Evolutionary conservation across 2,329 filamentous ascomycete genomes (phyloP).

Genomic region (Exophiala sp.): DNA sequence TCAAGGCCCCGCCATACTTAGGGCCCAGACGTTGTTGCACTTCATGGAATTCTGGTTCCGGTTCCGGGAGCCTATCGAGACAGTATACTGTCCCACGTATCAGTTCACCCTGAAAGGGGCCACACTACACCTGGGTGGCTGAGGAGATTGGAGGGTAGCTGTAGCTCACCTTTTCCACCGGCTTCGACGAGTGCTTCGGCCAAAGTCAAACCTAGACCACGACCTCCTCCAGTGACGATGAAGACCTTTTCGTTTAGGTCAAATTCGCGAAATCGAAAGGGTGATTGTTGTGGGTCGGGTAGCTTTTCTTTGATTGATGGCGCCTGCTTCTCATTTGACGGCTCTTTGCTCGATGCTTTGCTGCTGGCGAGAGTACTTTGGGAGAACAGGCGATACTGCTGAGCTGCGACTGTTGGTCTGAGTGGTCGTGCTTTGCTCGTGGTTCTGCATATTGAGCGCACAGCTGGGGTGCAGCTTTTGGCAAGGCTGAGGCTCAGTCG

Average conservation of each 20-base stretch:
- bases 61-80: slow-evolving; percentile 45
- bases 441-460: slow-evolving; percentile 2
- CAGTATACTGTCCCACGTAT: slow-evolving; percentile 40
- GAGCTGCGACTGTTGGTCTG: not conserved
- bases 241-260: slow-evolving; percentile 41
- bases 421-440: slow-evolving; percentile 2
- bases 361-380: not conserved
- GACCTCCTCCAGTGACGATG: slow-evolving; percentile 43
- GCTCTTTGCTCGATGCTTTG: not conserved
- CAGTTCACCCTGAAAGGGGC: too few species aligned
- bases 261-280: slow-evolving; percentile 41
- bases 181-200: slow-evolving; percentile 48
- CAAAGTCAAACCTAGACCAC: slow-evolving; percentile 45
- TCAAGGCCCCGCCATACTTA: slow-evolving; percentile 40
- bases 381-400: not conserved
- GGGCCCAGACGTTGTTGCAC: slow-evolving; percentile 37
- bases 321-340: not conserved
- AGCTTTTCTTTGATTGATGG: slow-evolving; percentile 20
- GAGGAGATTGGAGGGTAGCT: too few species aligned
- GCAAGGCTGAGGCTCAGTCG: not conserved
- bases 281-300: slow-evolving; percentile 16
- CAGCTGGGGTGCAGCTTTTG: not conserved
- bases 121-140: too few species aligned
- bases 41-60: slow-evolving; percentile 41
- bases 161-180: slow-evolving; percentile 44